These are phyloP conservation scores for Erodium chrysanthum DNA, from an alignment of 441 rosid species.

Conservation along the genomic window DNA sequence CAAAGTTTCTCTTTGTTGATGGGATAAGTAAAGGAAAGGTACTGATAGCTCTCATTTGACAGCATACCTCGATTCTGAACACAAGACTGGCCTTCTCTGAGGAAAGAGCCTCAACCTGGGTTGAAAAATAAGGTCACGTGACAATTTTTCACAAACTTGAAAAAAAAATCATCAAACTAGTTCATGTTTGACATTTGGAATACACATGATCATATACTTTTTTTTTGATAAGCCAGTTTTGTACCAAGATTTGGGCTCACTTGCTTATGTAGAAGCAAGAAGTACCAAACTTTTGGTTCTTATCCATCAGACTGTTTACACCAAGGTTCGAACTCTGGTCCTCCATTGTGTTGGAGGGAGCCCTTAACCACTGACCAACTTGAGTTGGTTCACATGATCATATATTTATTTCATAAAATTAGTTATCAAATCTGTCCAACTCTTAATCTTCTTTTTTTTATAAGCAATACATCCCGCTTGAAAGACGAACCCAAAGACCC, in stretches of 20 bases:
- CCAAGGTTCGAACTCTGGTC: too few relatives aligned
- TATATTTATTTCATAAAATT: background rate
- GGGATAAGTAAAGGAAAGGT: background rate
- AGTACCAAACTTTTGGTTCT: too few relatives aligned
- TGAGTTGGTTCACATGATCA: too few relatives aligned
- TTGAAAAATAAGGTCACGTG: constrained; percentile 6
- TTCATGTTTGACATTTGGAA: background rate
- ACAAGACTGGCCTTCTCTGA: constrained; percentile 83
- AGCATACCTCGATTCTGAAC: constrained; percentile 77
- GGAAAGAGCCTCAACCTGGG: constrained; percentile 82
- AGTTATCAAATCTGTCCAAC: background rate
- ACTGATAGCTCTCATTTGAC: background rate
- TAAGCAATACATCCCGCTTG: background rate
- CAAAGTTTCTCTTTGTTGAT: background rate
- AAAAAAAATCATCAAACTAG: background rate
- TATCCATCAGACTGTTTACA: too few relatives aligned
- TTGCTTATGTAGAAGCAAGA: too few relatives aligned
- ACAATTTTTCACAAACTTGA: too few relatives aligned
- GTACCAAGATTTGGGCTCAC: too few relatives aligned
- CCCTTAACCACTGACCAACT: too few relatives aligned
- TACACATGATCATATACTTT: background rate
- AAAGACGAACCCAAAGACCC: background rate
- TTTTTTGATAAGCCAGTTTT: too few relatives aligned
- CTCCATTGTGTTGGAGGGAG: too few relatives aligned
- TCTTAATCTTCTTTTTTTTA: background rate